Evolutionary conservation across 441 rosid species (phyloP).

Genomic region (Adansonia grandidieri): DNA sequence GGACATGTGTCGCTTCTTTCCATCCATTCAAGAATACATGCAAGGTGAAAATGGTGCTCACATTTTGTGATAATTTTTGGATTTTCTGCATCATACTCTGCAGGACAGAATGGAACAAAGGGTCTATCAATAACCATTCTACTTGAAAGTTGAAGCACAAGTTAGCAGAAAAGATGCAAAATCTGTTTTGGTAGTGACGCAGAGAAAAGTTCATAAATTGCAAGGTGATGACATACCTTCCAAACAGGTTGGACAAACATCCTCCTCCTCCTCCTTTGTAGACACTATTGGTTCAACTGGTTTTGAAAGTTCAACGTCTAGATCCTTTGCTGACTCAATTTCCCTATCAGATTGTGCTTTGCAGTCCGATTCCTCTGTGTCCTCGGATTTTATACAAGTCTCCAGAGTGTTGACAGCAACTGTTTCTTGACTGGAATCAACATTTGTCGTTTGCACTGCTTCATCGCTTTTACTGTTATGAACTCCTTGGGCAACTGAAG

Average conservation of each 20-base stretch:
- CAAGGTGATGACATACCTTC: slow-evolving; percentile 60
- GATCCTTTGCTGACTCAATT: slow-evolving; percentile 53
- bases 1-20: slow-evolving; percentile 98
- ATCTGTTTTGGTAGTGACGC: neutral
- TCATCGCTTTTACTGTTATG: slow-evolving; percentile 49
- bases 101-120: slow-evolving; percentile 30
- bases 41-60: slow-evolving; percentile 93
- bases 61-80: slow-evolving; percentile 84
- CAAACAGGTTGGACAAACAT: slow-evolving; percentile 86
- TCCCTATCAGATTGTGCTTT: slow-evolving; percentile 50
- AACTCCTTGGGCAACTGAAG: slow-evolving; percentile 43
- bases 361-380: slow-evolving; percentile 52
- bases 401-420: slow-evolving; percentile 45
- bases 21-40: slow-evolving; percentile 98
- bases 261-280: slow-evolving; percentile 63
- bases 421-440: slow-evolving; percentile 55
- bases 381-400: slow-evolving; percentile 49
- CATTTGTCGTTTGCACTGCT: slow-evolving; percentile 42
- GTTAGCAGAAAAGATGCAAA: neutral
- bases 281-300: slow-evolving; percentile 43
- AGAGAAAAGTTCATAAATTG: neutral
- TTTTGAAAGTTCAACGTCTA: slow-evolving; percentile 62
- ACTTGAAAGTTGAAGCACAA: neutral
- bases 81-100: slow-evolving; percentile 88
- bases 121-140: slow-evolving; percentile 6